phyloP scores from a whole-genome alignment of 2,329 filamentous ascomycete species.

The Exserohilum rostratum region DNA sequence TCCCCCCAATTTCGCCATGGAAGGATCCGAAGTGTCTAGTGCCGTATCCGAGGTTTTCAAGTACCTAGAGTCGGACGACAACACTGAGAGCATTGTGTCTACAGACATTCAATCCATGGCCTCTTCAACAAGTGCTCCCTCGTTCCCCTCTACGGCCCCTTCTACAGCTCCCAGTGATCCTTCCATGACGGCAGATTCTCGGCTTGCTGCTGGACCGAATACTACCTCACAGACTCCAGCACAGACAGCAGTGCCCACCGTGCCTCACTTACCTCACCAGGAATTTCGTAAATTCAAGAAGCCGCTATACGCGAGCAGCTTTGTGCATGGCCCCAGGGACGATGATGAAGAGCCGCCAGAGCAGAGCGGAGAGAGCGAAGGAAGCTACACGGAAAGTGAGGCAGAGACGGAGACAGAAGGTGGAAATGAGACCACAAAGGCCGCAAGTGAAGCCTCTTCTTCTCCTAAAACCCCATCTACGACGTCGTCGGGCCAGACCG shows the following conservation, averaged over 20 bases:
- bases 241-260: slow-evolving; percentile 18
- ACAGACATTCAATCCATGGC: slow-evolving; percentile 18
- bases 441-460: slow-evolving; percentile 20
- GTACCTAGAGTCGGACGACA: slow-evolving; percentile 28
- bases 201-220: slow-evolving; percentile 27
- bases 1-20: slow-evolving; percentile 18
- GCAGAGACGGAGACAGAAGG: slow-evolving; percentile 21
- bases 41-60: slow-evolving; percentile 38
- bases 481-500: slow-evolving; percentile 28
- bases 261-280: slow-evolving; percentile 17
- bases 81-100: slow-evolving; percentile 13
- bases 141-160: slow-evolving; percentile 6
- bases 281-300: slow-evolving; percentile 29
- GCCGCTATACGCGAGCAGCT: slow-evolving; percentile 42
- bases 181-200: slow-evolving; percentile 32
- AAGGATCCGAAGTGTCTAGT: slow-evolving; percentile 25
- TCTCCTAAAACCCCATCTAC: slow-evolving; percentile 31
- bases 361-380: slow-evolving; percentile 16
- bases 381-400: slow-evolving; percentile 23
- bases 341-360: slow-evolving; percentile 17
- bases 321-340: slow-evolving; percentile 34
- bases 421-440: slow-evolving; percentile 16
- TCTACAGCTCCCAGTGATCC: slow-evolving; percentile 31
- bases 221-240: slow-evolving; percentile 39
- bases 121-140: slow-evolving; percentile 29